Base-by-base conservation (phyloP, 768 basidiomycete species). In the Leccinum truebloodii region DNA sequence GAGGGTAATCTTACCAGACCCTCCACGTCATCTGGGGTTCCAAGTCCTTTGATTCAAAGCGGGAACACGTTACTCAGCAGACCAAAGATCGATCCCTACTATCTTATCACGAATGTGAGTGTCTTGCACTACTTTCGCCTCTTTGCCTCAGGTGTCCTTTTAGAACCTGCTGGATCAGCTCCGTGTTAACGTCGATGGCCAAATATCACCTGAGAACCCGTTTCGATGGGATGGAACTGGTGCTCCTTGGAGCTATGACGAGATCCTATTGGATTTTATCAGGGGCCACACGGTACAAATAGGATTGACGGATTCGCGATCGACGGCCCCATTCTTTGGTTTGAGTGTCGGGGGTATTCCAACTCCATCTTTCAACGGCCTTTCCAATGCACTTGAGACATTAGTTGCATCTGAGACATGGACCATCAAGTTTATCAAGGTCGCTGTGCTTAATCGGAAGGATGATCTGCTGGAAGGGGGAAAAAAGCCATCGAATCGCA, bases 11-110 rank as follows among this genome's bases (percentile, higher is more conserved):
- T 75, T 46, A 76, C 79, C 57, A 66, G 79, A 62, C 75, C 79
- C 50, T 76, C 80, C 51, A 75, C 80, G 16, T 70, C 74, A 35
- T 64, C 71, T 6, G 67, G 65, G 28, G 65, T 68, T 57, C 55
- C 74, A 20, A 72, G 69, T 44, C 73, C 74, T 20, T 65, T 73
- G 66, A 59, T 69, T 52, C 67, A 69, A 54, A 66, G 69, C 50
- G 70, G 76, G 35, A 74, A 77, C 28, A 76, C 75, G 18, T 69
- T 82, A 22, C 74, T 86, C 28, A 82, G 81, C 60, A 87, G 83
- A 69, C 79, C 79, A 58, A 93, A 90, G 76, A 82, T 96, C 37
- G 96, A 98, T 70, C 90, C 94, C 2, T 98, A 98, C 75, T 90
- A 89, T 74, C 83, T 96, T 59, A 97, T 98, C 66, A 84, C 84